Percentiles rank a stretch among this genome's conserved stretches.
Evolutionary conservation across 129 eudicot species (phyloP).

Genomic region (Arctium lappa): DNA sequence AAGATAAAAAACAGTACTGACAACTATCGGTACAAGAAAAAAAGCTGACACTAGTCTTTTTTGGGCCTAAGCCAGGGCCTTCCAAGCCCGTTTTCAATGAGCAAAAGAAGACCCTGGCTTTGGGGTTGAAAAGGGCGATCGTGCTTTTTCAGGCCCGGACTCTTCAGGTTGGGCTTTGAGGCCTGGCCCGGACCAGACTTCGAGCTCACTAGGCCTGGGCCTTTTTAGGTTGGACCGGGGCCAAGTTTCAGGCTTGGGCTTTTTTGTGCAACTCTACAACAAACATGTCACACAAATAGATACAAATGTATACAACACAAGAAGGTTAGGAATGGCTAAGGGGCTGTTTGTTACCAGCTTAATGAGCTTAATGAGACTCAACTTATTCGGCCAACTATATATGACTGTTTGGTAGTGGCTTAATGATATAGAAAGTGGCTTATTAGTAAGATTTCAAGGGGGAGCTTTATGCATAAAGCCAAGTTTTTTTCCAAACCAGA

Average conservation of each 20-base stretch:
- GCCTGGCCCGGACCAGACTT: not conserved
- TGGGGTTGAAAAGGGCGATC: not conserved
- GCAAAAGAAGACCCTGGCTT: not conserved
- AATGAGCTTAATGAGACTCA: no score
- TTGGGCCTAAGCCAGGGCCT: not conserved
- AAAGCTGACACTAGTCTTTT: not conserved
- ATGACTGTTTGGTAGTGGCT: no score
- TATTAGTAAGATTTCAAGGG: no score
- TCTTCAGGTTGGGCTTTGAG: not conserved
- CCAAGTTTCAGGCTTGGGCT: not conserved
- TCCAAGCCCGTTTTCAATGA: not conserved
- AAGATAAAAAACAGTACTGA: not conserved
- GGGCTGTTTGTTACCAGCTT: no score
- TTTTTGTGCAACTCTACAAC: not conserved
- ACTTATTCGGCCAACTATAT: no score
- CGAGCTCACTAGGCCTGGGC: no score
- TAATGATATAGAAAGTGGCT: no score
- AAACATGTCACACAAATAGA: not conserved
- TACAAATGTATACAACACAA: not conserved
- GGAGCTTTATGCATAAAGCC: no score
- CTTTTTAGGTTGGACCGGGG: no score
- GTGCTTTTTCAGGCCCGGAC: not conserved
- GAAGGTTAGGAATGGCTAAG: not conserved
- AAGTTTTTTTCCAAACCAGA: no score
- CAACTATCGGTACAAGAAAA: not conserved